Base-by-base conservation (phyloP, 2,329 filamentous ascomycete genomes). In the Ophiocordyceps camponoti-saundersi region DNA sequence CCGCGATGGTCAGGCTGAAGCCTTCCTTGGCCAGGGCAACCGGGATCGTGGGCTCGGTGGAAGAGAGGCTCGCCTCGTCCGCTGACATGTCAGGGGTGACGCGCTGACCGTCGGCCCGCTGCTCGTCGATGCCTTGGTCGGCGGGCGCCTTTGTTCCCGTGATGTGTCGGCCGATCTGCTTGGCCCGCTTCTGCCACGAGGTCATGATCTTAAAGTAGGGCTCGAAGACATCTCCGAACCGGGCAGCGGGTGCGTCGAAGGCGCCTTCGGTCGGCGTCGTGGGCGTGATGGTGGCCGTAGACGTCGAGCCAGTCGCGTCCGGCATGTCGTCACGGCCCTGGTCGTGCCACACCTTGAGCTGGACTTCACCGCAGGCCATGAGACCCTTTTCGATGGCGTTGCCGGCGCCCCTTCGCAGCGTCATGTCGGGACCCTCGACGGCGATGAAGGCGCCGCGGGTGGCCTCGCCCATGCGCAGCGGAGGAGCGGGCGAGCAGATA, bases 371-470 rank as follows among this genome's bases (percentile, higher is more conserved):
- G 13, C 65, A 65, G 6, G 59, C 60, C 2, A 57, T 53, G 42
- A 94, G 67, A 54, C 80, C 81, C 32, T 71, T 69, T 47, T 82
- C 73, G 20, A 95, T 75, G 18, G 75, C 72, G 3, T 71, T 65
- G 3, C 85, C 79, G 4, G 85, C 75, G 11, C 74, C 69, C 2
- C 66, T 61, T 11, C 75, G 57, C 21, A 75, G 53, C n/a, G 57
- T 56, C 7, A 59, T 52, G 48, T 81, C 75, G 18, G 82, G 72
- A 1, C 89, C 89, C 61, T 96, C 90, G 26, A 96, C 68, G 0
- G 85, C 82, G 51, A 96, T 80, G 36, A 95, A 75, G 0, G 84
- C 77, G 0, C 90, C 89, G n/a, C 88, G 76, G 7, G 69, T 66
- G 53, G 68, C 63, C 49, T 63, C 59, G 2, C 51, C 59, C 3